These are phyloP conservation scores for Calonectria multiphialidica DNA, from an alignment of 2,329 filamentous ascomycete genomes.

Conservation along the genomic window DNA sequence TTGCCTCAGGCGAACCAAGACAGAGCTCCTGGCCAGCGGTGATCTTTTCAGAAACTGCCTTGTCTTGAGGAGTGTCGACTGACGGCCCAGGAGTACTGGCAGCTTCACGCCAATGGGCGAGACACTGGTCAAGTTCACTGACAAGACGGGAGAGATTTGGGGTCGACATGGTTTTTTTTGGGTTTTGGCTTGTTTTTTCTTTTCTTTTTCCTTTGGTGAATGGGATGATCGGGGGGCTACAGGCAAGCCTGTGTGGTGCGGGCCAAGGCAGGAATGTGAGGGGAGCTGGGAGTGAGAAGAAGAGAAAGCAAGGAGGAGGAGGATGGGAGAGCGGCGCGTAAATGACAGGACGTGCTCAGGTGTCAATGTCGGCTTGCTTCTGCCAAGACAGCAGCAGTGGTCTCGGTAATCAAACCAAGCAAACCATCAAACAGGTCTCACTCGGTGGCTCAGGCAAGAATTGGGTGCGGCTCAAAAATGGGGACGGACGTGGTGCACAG, in stretches of 20 bases:
- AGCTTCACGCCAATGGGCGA: not conserved
- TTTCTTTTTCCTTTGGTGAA: not conserved
- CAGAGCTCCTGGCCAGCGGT: not conserved
- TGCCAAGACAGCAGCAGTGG: not conserved
- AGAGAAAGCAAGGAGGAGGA: not conserved
- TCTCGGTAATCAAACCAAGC: conserved; percentile 5
- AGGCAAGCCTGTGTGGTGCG: not conserved
- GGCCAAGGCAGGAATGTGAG: not conserved
- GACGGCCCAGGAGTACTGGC: not conserved
- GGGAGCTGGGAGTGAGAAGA: not conserved
- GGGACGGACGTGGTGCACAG: not conserved
- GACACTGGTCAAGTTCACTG: not conserved
- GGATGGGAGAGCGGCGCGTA: not conserved
- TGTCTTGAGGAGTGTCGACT: not conserved
- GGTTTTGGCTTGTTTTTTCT: not conserved
- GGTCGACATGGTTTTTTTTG: not conserved
- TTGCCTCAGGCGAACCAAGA: not conserved
- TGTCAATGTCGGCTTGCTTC: not conserved
- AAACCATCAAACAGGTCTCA: conserved; percentile 4
- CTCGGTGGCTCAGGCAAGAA: not conserved
- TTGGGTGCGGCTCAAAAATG: not conserved
- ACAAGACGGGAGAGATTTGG: not conserved
- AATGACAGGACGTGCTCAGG: not conserved
- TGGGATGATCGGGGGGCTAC: not conserved
- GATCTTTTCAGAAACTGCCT: not conserved